These are phyloP conservation scores for Fomitopsis pulvina DNA, from an alignment of 768 basidiomycete genomes.

Conservation along the genomic window DNA sequence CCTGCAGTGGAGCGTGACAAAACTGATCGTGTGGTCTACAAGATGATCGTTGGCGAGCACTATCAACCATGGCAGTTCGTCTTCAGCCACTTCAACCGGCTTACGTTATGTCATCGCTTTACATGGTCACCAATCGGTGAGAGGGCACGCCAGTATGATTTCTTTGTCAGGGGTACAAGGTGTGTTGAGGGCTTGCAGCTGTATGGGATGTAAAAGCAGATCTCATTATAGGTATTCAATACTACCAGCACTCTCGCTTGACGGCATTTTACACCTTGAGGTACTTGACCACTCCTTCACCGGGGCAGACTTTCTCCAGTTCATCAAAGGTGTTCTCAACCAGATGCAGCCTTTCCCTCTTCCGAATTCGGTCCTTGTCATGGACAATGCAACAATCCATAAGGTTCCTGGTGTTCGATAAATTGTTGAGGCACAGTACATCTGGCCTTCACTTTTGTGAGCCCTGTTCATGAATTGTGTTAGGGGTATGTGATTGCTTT, in stretches of 20 bases:
- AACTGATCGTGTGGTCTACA: constrained; percentile 4
- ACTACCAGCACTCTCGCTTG: constrained; percentile 28
- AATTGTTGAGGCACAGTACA: too few relatives aligned
- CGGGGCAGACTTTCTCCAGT: constrained; percentile 20
- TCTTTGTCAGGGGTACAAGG: constrained; percentile 20
- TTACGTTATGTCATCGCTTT: constrained; percentile 13
- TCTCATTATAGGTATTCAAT: constrained; percentile 24
- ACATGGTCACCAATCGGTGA: constrained; percentile 24
- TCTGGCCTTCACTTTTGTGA: too few relatives aligned
- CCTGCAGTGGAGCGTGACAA: constrained; percentile 14
- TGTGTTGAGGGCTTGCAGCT: constrained; percentile 2
- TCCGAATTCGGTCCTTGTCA: constrained; percentile 30
- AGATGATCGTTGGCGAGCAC: constrained; percentile 6
- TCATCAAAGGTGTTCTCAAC: constrained; percentile 27
- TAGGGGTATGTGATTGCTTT: too few relatives aligned
- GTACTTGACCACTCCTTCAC: constrained; percentile 27
- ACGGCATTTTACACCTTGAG: constrained; percentile 27
- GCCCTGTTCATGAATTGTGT: too few relatives aligned
- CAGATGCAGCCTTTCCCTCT: constrained; percentile 32
- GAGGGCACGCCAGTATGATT: constrained; percentile 18
- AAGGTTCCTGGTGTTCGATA: too few relatives aligned
- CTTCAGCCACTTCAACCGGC: constrained; percentile 26
- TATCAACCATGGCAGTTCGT: constrained; percentile 19
- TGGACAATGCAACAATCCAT: constrained; percentile 34
- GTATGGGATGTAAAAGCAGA: neutral